Base-by-base conservation (phyloP, 345 rosid genomes). In the Aethionema arabicum region DNA sequence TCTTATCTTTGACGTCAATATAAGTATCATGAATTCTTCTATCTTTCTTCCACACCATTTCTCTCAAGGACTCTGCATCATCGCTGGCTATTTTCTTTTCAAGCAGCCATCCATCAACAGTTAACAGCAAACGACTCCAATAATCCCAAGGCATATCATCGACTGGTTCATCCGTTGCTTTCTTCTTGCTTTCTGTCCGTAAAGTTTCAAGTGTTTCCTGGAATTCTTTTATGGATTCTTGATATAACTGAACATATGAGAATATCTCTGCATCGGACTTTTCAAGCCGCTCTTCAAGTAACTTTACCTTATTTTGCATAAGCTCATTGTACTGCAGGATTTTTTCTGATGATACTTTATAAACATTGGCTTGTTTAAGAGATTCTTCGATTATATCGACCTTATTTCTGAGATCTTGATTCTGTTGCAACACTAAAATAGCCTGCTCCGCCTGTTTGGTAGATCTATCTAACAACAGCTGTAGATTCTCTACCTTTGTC, bases 41-140 rank as follows among this genome's bases (percentile, higher is more conserved):
- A 11, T 92, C 88, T 74, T 85, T 84, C 82, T 84, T 89, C 98
- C 95, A 83, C 32, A 70, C 80, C 96, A 84, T 77, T 72, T 87
- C 93, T 72, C 98, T 80, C 72, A 92, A 78, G 30, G 77, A 52
- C 52, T 82, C 77, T 56, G 91, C 95, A 74, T 87, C 91, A 40
- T 64, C 55, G 55, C 63, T 64, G 42, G 77, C 78, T 69, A 92
- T 69, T 81, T 85, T 92, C 72, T 85, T 80, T 75, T 92, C 98
- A 59, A 92, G 95, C 59, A 82, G 62, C 98, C 98, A 92, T 32
- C 98, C 98, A 80, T 87, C 98, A 77, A 92, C 72, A 31, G 76
- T 82, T 68, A 92, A 83, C 72, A 89, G 75, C 66, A 92, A 73
- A 69, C 62, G 80, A 68, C 97, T 92, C 98, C 98, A 92, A 79